phyloP scores from a whole-genome alignment of 192 early-diverging fungal species.

The Funneliformis geosporum region DNA sequence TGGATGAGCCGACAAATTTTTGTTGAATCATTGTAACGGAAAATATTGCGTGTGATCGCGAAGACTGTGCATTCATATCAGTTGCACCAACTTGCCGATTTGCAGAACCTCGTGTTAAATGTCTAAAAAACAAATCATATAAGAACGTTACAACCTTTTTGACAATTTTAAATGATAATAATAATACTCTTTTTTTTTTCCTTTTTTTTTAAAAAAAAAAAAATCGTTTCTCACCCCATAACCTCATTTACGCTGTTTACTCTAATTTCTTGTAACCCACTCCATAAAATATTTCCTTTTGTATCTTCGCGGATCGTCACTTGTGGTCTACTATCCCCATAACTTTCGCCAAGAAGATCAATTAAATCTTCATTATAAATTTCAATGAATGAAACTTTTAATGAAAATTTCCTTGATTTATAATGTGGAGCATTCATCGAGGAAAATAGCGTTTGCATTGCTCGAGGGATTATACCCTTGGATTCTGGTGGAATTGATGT shows the following conservation, averaged over 20 bases:
- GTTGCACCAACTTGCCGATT: constrained; percentile 90
- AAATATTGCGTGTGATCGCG: constrained; percentile 97
- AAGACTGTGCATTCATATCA: constrained; percentile 95
- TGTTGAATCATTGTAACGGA: constrained; percentile 85
- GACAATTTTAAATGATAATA: background rate
- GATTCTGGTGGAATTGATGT: constrained; percentile 42
- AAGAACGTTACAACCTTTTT: constrained; percentile 5
- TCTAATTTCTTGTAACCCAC: constrained; percentile 76
- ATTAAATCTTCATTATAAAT: constrained; percentile 97
- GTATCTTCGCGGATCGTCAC: constrained; percentile 84
- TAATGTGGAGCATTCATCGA: constrained; percentile 34
- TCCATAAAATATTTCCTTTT: constrained; percentile 85
- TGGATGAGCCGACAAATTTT: constrained; percentile 46
- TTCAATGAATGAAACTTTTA: constrained; percentile 92
- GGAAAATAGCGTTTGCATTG: constrained; percentile 65
- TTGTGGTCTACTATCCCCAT: constrained; percentile 56
- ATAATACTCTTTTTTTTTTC: background rate
- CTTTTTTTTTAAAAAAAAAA: constrained; percentile 23
- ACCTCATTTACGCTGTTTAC: constrained; percentile 73
- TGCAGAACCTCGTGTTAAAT: constrained; percentile 72
- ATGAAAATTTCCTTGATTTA: constrained; percentile 39
- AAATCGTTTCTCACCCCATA: constrained; percentile 50
- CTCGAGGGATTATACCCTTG: constrained; percentile 71
- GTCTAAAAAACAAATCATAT: constrained; percentile 27
- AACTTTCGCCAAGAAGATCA: constrained; percentile 76